These are phyloP conservation scores for Emmonsiellopsis sp. DNA, from an alignment of 2,329 filamentous ascomycete species.

Conservation along the genomic window DNA sequence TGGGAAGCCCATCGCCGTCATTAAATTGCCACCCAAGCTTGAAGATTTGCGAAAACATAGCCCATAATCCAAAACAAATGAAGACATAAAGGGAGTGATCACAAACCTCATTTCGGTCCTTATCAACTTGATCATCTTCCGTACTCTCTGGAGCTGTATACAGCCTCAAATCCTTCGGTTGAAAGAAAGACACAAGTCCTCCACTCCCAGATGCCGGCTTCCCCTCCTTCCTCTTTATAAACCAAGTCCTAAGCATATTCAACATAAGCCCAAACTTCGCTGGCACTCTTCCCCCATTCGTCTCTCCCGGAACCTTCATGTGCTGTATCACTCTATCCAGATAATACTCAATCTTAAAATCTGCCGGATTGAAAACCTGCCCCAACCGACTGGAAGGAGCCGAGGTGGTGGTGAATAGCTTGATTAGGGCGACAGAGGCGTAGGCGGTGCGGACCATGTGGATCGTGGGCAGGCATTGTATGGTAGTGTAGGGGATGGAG, in stretches of 20 bases:
- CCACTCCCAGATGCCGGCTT: constrained; percentile 12
- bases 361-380: constrained; percentile 58
- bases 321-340: constrained; percentile 62
- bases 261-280: constrained; percentile 64
- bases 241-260: constrained; percentile 62
- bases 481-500: constrained; percentile 47
- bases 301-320: constrained; percentile 55
- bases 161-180: not conserved
- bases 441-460: constrained; percentile 65
- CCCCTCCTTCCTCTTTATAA: constrained; percentile 42
- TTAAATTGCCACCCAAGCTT: too few relatives aligned
- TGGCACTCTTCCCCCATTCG: constrained; percentile 56
- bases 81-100: not conserved
- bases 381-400: constrained; percentile 57
- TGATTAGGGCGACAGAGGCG: constrained; percentile 62
- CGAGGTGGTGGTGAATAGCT: constrained; percentile 61
- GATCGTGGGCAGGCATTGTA: constrained; percentile 61
- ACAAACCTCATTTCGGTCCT: not conserved
- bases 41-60: too few relatives aligned
- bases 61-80: not conserved
- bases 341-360: constrained; percentile 57
- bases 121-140: not conserved
- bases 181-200: constrained; percentile 16
- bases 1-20: too few relatives aligned
- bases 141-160: not conserved